A percentile compares a stretch with the other conserved stretches of the same genome.
phyloP scores from a whole-genome alignment of 2,329 filamentous ascomycete genomes.

The Lachnellula occidentalis region DNA sequence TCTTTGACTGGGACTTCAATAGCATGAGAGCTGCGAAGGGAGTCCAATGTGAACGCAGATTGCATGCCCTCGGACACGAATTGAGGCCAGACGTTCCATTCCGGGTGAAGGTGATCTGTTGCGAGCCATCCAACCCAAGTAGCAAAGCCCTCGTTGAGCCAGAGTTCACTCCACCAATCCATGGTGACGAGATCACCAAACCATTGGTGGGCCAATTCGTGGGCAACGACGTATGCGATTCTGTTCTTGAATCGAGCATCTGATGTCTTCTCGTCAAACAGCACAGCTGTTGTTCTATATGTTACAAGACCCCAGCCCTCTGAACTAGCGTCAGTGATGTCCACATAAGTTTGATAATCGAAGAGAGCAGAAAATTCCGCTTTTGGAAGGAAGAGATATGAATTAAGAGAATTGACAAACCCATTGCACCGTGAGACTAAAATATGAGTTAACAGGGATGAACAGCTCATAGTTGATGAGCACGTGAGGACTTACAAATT shows the following conservation, averaged over 20 bases:
- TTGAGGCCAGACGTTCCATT: conserved; percentile 97
- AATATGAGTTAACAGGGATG: conserved; percentile 18
- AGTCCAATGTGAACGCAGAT: conserved; percentile 83
- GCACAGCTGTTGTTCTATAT: conserved; percentile 87
- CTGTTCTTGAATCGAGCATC: conserved; percentile 88
- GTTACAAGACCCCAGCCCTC: conserved; percentile 91
- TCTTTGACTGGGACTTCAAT: conserved; percentile 94
- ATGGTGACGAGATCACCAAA: conserved; percentile 94
- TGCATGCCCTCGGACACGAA: conserved; percentile 95
- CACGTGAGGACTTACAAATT: conserved; percentile 58
- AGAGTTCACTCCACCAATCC: conserved; percentile 94
- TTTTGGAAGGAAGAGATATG: neutral
- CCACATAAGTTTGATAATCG: neutral
- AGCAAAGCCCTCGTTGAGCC: conserved; percentile 94
- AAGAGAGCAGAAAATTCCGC: neutral
- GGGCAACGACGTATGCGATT: conserved; percentile 95
- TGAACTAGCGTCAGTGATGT: conserved; percentile 11
- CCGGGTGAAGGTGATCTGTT: conserved; percentile 82
- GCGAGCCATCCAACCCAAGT: conserved; percentile 89
- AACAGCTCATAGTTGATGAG: neutral
- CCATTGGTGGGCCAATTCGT: conserved; percentile 95
- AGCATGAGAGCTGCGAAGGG: conserved; percentile 85
- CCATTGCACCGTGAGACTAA: conserved; percentile 66
- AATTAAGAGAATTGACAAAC: neutral
- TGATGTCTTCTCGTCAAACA: conserved; percentile 92